These are phyloP conservation scores for Ophiocordyceps australis DNA, from an alignment of 2,329 filamentous ascomycete species.

Conservation along the genomic window DNA sequence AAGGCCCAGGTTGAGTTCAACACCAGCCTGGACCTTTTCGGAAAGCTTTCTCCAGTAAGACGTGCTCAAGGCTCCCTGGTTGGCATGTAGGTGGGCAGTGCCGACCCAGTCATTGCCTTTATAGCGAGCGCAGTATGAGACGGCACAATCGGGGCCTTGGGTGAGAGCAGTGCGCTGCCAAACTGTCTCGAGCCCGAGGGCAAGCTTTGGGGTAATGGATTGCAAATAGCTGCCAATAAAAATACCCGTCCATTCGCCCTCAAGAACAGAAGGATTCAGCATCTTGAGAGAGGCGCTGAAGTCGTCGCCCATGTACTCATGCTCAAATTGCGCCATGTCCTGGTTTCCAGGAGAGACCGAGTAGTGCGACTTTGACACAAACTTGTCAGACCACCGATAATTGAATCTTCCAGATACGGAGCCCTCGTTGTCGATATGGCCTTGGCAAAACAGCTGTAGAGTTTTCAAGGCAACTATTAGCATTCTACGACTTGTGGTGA, in stretches of 20 bases:
- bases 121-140: constrained; percentile 86
- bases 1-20: constrained; percentile 82
- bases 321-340: constrained; percentile 84
- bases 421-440: constrained; percentile 84
- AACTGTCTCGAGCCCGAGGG: constrained; percentile 79
- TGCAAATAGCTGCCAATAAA: constrained; percentile 93
- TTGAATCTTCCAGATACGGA: constrained; percentile 80
- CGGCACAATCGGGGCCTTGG: constrained; percentile 73
- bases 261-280: constrained; percentile 85
- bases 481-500: no score
- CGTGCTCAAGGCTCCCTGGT: constrained; percentile 72
- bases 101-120: constrained; percentile 86
- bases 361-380: constrained; percentile 75
- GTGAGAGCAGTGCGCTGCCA: constrained; percentile 79
- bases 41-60: constrained; percentile 90
- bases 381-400: constrained; percentile 65
- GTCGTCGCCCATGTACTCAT: constrained; percentile 85
- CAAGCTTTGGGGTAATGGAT: constrained; percentile 70
- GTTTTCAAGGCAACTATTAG: no score
- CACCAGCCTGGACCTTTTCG: constrained; percentile 90
- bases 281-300: constrained; percentile 89
- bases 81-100: constrained; percentile 65
- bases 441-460: constrained; percentile 90
- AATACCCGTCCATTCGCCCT: constrained; percentile 87
- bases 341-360: constrained; percentile 68